Percentiles rank a stretch among this genome's conserved stretches.
Conservation (phyloP, 192 early-diverging fungal genomes). For the Diversispora epigaea region DNA sequence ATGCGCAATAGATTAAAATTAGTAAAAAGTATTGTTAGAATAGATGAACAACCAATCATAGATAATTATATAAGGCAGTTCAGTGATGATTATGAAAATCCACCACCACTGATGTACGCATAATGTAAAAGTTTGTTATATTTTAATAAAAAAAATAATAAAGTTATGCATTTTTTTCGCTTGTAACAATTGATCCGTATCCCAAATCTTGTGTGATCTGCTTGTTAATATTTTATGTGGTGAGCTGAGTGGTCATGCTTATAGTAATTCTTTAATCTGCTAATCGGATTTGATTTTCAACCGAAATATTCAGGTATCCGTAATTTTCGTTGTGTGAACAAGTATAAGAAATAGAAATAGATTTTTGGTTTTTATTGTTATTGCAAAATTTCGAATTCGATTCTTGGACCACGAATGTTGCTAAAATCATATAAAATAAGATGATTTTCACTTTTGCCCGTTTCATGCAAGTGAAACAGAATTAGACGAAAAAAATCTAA, state of each 20-base stretch:
- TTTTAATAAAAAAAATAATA: background rate
- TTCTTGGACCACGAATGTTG: background rate
- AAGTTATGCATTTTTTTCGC: background rate
- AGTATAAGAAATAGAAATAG: background rate
- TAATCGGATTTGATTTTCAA: background rate
- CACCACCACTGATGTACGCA: background rate
- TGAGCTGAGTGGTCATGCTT: background rate
- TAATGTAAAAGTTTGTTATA: constrained; percentile 5
- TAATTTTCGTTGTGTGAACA: background rate
- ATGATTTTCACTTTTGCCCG: background rate
- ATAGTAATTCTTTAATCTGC: constrained; percentile 6
- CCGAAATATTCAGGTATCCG: background rate
- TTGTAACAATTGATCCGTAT: background rate
- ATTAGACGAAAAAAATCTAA: background rate
- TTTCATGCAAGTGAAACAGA: background rate
- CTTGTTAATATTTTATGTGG: constrained; percentile 2
- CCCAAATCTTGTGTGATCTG: background rate
- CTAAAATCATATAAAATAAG: background rate
- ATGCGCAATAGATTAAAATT: constrained; percentile 8
- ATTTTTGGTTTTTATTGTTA: background rate
- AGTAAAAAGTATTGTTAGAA: background rate
- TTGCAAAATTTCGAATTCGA: background rate
- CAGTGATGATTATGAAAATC: constrained; percentile 27
- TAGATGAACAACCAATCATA: constrained; percentile 20
- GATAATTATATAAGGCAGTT: constrained; percentile 22